Evolutionary conservation across 2,329 filamentous ascomycete species (phyloP).

Genomic region (Colletotrichum higginsianum): DNA sequence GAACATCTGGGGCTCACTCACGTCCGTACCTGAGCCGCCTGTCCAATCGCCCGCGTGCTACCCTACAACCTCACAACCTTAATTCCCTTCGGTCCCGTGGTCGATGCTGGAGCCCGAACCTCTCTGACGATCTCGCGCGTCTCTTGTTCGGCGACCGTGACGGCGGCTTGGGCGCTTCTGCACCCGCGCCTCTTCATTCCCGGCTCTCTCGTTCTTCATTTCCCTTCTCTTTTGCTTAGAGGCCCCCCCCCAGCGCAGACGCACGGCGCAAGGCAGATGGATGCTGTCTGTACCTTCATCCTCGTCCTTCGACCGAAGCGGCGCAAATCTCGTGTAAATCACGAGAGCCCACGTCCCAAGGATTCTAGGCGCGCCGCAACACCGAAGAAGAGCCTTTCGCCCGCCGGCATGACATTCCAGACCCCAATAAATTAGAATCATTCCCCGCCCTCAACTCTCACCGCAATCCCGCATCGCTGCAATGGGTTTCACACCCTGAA

Average conservation of each 20-base stretch:
- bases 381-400: not conserved
- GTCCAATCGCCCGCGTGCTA: not conserved
- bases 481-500: slow-evolving; percentile 42
- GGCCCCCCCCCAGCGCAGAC: not conserved
- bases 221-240: no score
- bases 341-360: not conserved
- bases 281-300: no score
- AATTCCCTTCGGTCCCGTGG: slow-evolving; percentile 7
- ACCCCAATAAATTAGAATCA: not conserved
- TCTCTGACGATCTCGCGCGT: slow-evolving; percentile 8
- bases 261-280: not conserved
- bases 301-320: not conserved
- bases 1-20: slow-evolving; percentile 29
- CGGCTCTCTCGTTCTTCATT: not conserved
- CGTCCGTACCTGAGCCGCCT: not conserved
- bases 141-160: not conserved
- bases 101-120: not conserved
- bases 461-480: slow-evolving; percentile 28
- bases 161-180: not conserved
- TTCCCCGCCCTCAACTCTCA: slow-evolving; percentile 10
- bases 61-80: slow-evolving; percentile 23
- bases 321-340: not conserved
- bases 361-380: not conserved
- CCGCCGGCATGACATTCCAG: not conserved
- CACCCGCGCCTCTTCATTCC: no score